phyloP scores from a whole-genome alignment of 805 yeast genomes.

The Kodamaea lidongshanica region DNA sequence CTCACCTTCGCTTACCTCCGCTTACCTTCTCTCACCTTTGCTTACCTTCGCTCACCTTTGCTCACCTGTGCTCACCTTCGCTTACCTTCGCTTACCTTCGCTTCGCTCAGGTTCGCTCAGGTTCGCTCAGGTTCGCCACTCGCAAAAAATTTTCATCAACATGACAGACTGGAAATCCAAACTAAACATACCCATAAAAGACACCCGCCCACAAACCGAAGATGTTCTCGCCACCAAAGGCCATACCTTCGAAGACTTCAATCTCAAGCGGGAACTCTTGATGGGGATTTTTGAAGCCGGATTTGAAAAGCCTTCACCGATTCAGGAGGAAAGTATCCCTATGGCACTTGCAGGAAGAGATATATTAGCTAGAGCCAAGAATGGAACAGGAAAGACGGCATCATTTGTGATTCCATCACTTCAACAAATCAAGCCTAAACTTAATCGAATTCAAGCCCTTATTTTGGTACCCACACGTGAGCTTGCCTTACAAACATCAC shows the following conservation, averaged over 20 bases:
- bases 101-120: not conserved
- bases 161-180: slow-evolving; percentile 56
- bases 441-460: slow-evolving; percentile 81
- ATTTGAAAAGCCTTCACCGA: slow-evolving; percentile 95
- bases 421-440: slow-evolving; percentile 80
- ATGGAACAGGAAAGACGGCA: slow-evolving; percentile 98
- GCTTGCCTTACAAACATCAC: slow-evolving; percentile 94
- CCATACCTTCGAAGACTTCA: slow-evolving; percentile 84
- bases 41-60: no score
- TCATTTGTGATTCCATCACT: slow-evolving; percentile 92
- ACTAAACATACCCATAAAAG: slow-evolving; percentile 74
- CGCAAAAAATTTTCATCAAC: no score
- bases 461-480: slow-evolving; percentile 97
- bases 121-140: no score
- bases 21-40: no score
- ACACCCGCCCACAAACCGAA: slow-evolving; percentile 93
- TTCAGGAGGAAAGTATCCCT: slow-evolving; percentile 96
- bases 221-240: slow-evolving; percentile 93
- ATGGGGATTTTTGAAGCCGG: slow-evolving; percentile 99
- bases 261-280: slow-evolving; percentile 82
- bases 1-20: no score
- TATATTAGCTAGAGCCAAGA: slow-evolving; percentile 93
- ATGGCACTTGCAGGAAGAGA: slow-evolving; percentile 94
- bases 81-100: no score
- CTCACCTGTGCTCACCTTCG: no score